Evolutionary conservation across 352 stramenopile species (phyloP).

Genomic region (Phytophthora crassamura): DNA sequence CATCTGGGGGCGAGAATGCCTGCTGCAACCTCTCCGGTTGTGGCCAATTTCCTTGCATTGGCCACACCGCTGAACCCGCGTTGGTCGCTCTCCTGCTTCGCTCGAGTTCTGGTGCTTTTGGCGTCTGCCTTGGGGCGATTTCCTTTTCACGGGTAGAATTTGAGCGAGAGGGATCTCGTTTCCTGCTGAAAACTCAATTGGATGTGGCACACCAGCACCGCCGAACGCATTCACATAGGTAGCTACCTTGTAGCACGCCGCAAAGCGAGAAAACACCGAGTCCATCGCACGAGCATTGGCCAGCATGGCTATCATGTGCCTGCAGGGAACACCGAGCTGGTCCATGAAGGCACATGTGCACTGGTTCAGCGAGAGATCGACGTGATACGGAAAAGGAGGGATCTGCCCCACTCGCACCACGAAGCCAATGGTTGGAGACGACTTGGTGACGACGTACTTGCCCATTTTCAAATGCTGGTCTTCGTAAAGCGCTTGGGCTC

Average conservation of each 20-base stretch:
- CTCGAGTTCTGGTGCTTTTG: neutral
- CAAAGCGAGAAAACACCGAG: neutral
- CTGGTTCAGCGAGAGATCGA: neutral
- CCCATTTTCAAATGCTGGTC: neutral
- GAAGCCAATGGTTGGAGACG: neutral
- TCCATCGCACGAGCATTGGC: neutral
- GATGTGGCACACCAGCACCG: neutral
- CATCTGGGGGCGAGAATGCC: no score
- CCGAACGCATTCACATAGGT: neutral
- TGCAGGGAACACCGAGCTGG: slow-evolving; percentile 1
- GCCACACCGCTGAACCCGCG: neutral
- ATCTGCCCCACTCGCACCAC: neutral
- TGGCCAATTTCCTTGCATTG: neutral
- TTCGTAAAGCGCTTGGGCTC: neutral
- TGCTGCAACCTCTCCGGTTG: neutral
- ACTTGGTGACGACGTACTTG: neutral
- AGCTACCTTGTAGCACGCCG: neutral
- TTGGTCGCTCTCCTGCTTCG: neutral
- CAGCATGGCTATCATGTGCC: neutral
- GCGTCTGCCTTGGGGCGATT: neutral
- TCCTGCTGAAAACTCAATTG: neutral
- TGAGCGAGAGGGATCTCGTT: neutral
- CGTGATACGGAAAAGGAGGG: neutral
- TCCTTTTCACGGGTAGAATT: neutral
- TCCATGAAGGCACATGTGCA: slow-evolving; percentile 1